Evolutionary conservation across 345 rosid species (phyloP).

Genomic region (Eucalyptus cloeziana): DNA sequence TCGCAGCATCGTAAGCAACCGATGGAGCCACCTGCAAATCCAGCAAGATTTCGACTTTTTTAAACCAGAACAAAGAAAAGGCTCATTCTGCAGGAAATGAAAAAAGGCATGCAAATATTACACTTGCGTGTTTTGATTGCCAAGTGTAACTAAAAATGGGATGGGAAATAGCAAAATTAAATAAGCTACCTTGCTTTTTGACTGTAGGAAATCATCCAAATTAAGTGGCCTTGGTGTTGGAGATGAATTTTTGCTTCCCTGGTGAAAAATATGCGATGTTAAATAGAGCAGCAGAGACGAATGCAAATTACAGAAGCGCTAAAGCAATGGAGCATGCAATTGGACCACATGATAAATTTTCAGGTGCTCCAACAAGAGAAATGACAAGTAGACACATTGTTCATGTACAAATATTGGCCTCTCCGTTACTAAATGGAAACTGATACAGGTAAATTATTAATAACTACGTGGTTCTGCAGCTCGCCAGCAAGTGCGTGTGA

Average conservation of each 20-base stretch:
- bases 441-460: neutral
- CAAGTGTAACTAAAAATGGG: neutral
- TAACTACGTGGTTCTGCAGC: neutral
- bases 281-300: neutral
- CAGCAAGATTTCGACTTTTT: neutral
- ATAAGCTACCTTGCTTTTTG: slow-evolving; percentile 73
- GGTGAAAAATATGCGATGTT: neutral
- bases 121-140: neutral
- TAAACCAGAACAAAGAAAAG: neutral
- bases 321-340: neutral
- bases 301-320: neutral
- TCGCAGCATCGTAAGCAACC: slow-evolving; percentile 73
- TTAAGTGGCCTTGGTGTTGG: slow-evolving; percentile 47
- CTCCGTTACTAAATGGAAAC: neutral
- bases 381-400: neutral
- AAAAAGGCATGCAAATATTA: neutral
- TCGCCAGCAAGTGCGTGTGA: neutral
- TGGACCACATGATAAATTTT: neutral
- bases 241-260: neutral
- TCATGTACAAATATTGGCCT: neutral
- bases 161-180: neutral
- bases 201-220: slow-evolving; percentile 69
- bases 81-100: neutral
- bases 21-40: slow-evolving; percentile 77
- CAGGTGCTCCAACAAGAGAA: neutral